phyloP scores from a whole-genome alignment of 768 basidiomycete species.

The Hericium coralloides region DNA sequence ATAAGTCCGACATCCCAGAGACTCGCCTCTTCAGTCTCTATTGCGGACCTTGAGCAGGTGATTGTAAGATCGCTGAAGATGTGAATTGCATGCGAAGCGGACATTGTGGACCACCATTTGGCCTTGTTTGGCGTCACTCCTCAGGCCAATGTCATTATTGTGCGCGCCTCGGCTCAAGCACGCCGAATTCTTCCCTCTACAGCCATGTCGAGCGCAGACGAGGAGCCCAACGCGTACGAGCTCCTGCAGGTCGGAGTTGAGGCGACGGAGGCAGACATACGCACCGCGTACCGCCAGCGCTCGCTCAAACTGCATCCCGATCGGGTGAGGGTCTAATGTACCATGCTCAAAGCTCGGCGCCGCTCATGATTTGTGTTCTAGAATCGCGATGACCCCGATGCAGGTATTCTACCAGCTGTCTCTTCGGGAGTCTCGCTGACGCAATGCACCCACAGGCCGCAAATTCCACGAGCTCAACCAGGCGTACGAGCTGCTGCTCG shows the following conservation, averaged over 20 bases:
- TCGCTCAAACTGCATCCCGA: constrained; percentile 87
- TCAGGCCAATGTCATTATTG: too few species aligned
- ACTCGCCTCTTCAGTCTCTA: too few species aligned
- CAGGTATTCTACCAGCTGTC: constrained; percentile 34
- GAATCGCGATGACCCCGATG: constrained; percentile 77
- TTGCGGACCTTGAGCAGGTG: too few species aligned
- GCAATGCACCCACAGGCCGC: constrained; percentile 19
- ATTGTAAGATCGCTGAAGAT: too few species aligned
- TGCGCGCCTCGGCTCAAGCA: too few species aligned
- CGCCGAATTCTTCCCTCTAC: too few species aligned
- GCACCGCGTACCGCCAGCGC: constrained; percentile 67
- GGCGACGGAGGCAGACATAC: constrained; percentile 69
- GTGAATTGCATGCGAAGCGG: too few species aligned
- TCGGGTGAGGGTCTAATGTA: constrained; percentile 40
- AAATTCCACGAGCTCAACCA: constrained; percentile 82
- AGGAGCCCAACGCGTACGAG: constrained; percentile 68
- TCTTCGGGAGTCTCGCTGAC: constrained; percentile 21
- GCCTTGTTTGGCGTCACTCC: too few species aligned
- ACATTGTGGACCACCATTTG: too few species aligned
- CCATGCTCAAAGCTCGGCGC: neutral
- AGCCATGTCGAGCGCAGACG: constrained; percentile 11
- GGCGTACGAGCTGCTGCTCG: constrained; percentile 74
- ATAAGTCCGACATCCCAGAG: too few species aligned
- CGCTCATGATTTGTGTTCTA: constrained; percentile 21
- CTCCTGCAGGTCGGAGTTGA: constrained; percentile 52